Base-by-base conservation (phyloP, 2,329 filamentous ascomycete genomes). In the Phialocephala sp. region DNA sequence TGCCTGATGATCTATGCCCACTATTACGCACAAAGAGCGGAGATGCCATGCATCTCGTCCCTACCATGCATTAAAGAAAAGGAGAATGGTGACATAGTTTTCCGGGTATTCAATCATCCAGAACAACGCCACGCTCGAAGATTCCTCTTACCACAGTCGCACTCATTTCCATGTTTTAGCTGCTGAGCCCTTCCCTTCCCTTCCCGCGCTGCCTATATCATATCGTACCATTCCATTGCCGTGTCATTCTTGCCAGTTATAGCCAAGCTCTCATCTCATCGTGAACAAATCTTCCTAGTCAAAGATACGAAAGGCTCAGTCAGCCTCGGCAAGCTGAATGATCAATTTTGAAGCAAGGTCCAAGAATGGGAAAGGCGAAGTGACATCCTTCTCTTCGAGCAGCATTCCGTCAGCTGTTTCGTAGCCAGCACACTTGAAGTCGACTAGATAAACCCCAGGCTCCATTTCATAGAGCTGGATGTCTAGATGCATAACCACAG, bases 401-500 rank as follows among this genome's bases (percentile, higher is more conserved):
- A 90, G 81, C 70, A 90, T 87, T 58, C 94, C 90, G 63, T 95
- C 83, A 14, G 82, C 75, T 56, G 85, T 92, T 80, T 99, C 95
- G 79, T 99, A 99, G 22, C 95, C 95, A 15, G 95, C 94, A 77
- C 94, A 98, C 77, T 97, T 98, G 84, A 99, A 99, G 78, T 99
- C 95, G 58, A 99, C 95, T 68, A 99, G 89, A 78, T 94, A 98
- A 71, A 95, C 94, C 63, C 92, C 91, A 65, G 89, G 88, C 77
- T 98, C 94, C 82, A 98, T 93, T 76, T 93, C 91, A 79, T 97
- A 97, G 60, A 97, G 89, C 77, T 97, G 95, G 69, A 99, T 97
- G 71, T 97, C 94, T 77, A 99, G 88, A 76, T 97, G 95, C 74
- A 98, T 91, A 76, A 91, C 94, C n/a, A 96, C 89, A 22, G 70